Conservation (phyloP, 2,329 filamentous ascomycete genomes). For the Penicillium digitatum region DNA sequence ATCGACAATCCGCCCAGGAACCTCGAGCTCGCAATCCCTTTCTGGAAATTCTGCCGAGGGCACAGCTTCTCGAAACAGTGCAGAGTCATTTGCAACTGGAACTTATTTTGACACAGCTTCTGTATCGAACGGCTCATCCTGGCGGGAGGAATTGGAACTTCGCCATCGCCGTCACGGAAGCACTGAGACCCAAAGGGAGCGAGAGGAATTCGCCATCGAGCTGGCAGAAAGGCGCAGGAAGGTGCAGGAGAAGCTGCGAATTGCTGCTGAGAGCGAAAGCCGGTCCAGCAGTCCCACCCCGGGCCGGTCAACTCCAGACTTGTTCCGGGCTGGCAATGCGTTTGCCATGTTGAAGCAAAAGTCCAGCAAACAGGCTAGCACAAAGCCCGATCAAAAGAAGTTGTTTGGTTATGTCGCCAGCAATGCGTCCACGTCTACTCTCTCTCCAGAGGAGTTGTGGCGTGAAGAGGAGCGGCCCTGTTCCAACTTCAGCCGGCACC, state of each 20-base stretch:
- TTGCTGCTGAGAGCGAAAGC: slow-evolving; percentile 42
- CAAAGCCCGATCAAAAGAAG: slow-evolving; percentile 37
- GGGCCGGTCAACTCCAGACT: slow-evolving; percentile 34
- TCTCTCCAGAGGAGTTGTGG: slow-evolving; percentile 34
- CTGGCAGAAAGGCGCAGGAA: slow-evolving; percentile 46
- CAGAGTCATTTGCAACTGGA: slow-evolving; percentile 12
- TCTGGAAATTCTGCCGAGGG: slow-evolving; percentile 13
- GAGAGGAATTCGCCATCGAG: slow-evolving; percentile 48
- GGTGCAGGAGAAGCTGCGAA: slow-evolving; percentile 48
- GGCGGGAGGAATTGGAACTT: slow-evolving; percentile 49
- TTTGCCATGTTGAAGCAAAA: slow-evolving; percentile 46
- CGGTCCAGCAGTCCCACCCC: slow-evolving; percentile 44
- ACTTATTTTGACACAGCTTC: neutral
- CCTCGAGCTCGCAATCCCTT: slow-evolving; percentile 9
- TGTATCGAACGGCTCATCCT: slow-evolving; percentile 29
- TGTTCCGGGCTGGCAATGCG: slow-evolving; percentile 37
- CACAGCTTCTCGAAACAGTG: slow-evolving; percentile 13
- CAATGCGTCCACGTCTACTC: slow-evolving; percentile 37
- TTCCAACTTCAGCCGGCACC: slow-evolving; percentile 31
- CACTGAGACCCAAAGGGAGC: slow-evolving; percentile 48
- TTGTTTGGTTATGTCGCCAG: slow-evolving; percentile 41
- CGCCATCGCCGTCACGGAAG: slow-evolving; percentile 45
- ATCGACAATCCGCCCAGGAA: neutral
- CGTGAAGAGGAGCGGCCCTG: slow-evolving; percentile 36
- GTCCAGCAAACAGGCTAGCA: slow-evolving; percentile 31